Conservation (phyloP, 805 yeast genomes). For the Candida sonorensis region DNA sequence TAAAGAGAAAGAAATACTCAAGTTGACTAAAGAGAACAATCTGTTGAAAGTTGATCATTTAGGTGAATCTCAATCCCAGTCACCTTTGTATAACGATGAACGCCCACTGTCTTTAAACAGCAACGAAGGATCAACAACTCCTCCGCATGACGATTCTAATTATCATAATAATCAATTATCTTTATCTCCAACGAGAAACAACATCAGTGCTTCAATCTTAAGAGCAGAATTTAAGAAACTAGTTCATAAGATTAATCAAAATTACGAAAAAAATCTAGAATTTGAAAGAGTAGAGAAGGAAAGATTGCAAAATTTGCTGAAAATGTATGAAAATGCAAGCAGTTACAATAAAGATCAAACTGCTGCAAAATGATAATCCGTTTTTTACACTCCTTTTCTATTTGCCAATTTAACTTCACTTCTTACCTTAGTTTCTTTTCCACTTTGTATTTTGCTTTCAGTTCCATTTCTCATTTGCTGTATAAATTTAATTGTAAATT, state of each 20-base stretch:
- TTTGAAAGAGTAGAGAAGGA: constrained; percentile 48
- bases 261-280: constrained; percentile 51
- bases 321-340: constrained; percentile 19
- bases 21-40: constrained; percentile 39
- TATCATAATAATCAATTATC: too few relatives aligned
- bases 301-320: constrained; percentile 36
- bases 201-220: constrained; percentile 43
- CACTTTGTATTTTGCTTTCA: too few relatives aligned
- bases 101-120: too few relatives aligned
- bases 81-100: constrained; percentile 11
- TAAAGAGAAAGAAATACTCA: constrained; percentile 35
- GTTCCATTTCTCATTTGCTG: too few relatives aligned
- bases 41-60: constrained; percentile 37
- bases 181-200: constrained; percentile 20
- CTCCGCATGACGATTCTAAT: constrained; percentile 4
- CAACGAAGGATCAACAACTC: constrained; percentile 13
- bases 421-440: too few relatives aligned
- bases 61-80: constrained; percentile 23
- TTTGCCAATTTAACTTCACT: too few relatives aligned
- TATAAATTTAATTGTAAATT: too few relatives aligned
- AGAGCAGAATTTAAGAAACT: constrained; percentile 64
- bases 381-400: too few relatives aligned
- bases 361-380: too few relatives aligned
- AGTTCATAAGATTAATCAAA: constrained; percentile 53
- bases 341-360: not conserved